Conservation (phyloP, 331 rosid species). For the Erythrophleum ivorense region DNA sequence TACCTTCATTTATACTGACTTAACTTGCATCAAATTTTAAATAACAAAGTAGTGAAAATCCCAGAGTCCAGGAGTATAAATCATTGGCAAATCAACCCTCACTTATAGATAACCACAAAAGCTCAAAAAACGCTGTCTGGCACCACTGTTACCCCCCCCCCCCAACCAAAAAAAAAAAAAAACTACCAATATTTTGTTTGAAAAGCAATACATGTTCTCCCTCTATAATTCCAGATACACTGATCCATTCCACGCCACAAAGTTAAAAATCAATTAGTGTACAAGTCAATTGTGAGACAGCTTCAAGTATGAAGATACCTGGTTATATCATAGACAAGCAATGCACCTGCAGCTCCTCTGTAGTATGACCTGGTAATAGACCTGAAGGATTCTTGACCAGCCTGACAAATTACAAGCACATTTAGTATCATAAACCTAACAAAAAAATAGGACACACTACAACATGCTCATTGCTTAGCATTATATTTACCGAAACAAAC, state of each 20-base stretch:
- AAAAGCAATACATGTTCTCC: slow-evolving; percentile 9
- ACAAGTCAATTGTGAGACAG: slow-evolving; percentile 14
- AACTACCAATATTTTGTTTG: neutral
- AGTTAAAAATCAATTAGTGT: neutral
- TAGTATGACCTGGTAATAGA: slow-evolving; percentile 97
- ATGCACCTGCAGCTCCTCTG: slow-evolving; percentile 98
- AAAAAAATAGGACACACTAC: neutral
- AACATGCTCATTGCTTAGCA: neutral
- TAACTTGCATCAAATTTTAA: neutral
- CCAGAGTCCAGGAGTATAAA: neutral
- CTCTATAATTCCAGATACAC: neutral
- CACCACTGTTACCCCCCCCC: neutral
- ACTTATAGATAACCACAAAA: neutral
- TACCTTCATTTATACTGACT: neutral
- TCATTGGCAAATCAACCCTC: neutral
- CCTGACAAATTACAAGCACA: slow-evolving; percentile 59
- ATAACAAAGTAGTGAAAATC: neutral
- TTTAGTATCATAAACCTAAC: slow-evolving; percentile 26
- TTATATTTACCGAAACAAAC: neutral
- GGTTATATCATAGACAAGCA: slow-evolving; percentile 98
- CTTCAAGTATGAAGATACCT: slow-evolving; percentile 60
- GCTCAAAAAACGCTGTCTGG: slow-evolving; percentile 4
- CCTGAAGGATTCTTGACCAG: slow-evolving; percentile 99
- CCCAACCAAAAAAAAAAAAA: neutral
- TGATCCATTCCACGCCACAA: neutral